Evolutionary conservation across 805 yeast genomes (phyloP), one percentile per base, ranked within the genome.

Genomic region (Saccharomyces paradoxus): DNA sequence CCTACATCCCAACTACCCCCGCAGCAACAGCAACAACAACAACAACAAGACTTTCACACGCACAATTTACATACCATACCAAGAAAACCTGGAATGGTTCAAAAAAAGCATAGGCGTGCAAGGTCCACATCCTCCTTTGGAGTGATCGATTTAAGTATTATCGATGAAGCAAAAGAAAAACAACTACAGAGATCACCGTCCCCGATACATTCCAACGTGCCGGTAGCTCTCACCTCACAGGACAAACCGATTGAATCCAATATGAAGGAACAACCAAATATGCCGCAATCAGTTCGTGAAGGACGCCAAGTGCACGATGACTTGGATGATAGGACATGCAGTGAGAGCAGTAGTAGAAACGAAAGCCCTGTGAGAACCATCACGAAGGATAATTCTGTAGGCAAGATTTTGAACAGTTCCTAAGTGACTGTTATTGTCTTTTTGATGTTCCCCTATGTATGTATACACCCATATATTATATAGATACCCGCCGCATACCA

Each of bases 271-370:
- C 17, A n/a, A 21, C 41, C 41, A 28, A 31, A 46, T 28, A 32
- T 27, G 27, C 28, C n/a, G 28, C 53, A 21, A 41, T 22, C 29
- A 30, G 26, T 17, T 5, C 49, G 44, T 13, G 37, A 46, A 41
- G 48, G 5, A 48, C 54, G 48, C 21, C 49, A 14, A 41, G 51
- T 26, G 31, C 57, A 48, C 17, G 57, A 60, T 37, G 62, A 60
- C 41, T 30, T 46, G 29, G 68, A 65, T 53, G 67, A 67, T 27
- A 60, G 56, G 47, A 67, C 71, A 2, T 68, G 69, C 52, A 65
- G 71, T 58, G 71, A 68, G 50, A 60, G 58, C 30, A 65, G 69
- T 47, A 67, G 70, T 50, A 60, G 62, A 22, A 58, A 56, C 27
- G 58, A 53, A 29, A 60, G 63, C 31, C 68, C 70, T 1, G 51